Evolutionary conservation across 306 rosid species (phyloP), one percentile per base, ranked within the genome.

Genomic region (Cucurbita argyrosperma): DNA sequence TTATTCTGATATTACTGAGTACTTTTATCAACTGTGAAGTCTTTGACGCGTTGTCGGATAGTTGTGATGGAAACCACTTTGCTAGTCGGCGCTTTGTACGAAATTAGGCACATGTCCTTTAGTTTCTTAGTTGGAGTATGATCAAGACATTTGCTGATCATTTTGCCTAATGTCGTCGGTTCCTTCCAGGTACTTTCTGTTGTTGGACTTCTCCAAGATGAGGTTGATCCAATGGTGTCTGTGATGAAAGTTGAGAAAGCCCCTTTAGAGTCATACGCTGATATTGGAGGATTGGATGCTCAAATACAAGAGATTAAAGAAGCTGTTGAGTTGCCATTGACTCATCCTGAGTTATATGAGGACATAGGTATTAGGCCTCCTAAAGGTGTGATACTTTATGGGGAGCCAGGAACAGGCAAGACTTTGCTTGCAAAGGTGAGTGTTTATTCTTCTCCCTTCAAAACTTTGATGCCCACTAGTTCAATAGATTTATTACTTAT

Each of bases 311-410:
- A 91, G 87, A 95, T 95, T n/a, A 91, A 91, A 76, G 99, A 95
- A 83, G 99, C 97, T 12, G 99, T 95, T 49, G 99, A 95, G 87
- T 94, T 95, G 82, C 99, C 99, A 15, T 80, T 95, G 46, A 91
- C 96, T 0, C 97, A 95, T 87, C 99, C 99, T 59, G 99, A 95
- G 72, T 81, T 95, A 35, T 95, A 91, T 19, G 99, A 95, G 80
- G 99, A 95, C 79, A 95, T 95, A 57, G 99, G 99, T 81, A 95
- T 95, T 83, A 95, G 84, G 80, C 99, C 99, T 65, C 97, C 99
- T 53, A 95, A 95, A 86, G 99, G 97, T 15, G 96, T 91, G 74
- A 89, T 91, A 58, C 79, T 91, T 65, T 91, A 91, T 71, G 99
- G 99, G 58, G 97, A 91, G 74, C 99, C 99, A 52, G 99, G 99